Evolutionary conservation across 495 filamentous ascomycete genomes (phyloP).

Genomic region (Penicillium coprophilum): DNA sequence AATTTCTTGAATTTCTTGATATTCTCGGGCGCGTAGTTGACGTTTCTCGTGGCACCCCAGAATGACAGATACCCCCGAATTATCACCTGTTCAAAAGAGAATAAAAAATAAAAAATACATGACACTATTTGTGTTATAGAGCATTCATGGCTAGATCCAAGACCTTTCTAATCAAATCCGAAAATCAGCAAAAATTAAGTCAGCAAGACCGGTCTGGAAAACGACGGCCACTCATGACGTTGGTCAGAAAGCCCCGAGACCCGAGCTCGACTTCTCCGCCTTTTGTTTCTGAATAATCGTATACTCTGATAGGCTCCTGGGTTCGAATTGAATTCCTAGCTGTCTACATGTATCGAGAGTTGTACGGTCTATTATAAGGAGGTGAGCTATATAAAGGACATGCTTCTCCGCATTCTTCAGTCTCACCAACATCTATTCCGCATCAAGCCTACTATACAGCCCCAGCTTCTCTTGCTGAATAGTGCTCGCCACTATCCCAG

Average conservation of each 20-base stretch:
- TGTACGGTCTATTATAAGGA: background rate
- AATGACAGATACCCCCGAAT: constrained; percentile 10
- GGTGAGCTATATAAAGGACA: constrained; percentile 7
- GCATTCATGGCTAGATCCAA: background rate
- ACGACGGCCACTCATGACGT: constrained; percentile 26
- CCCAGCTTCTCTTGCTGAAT: background rate
- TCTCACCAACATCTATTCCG: background rate
- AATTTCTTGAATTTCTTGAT: too few species aligned
- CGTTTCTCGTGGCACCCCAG: constrained; percentile 1
- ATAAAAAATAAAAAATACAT: constrained; percentile 1
- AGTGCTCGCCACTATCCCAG: background rate
- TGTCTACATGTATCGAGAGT: too few species aligned
- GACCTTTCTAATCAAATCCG: background rate
- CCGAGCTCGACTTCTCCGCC: constrained; percentile 15
- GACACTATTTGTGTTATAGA: background rate
- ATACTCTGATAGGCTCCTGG: constrained; percentile 19
- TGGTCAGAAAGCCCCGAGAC: constrained; percentile 14
- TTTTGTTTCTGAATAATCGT: constrained; percentile 8
- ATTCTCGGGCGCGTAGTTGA: background rate
- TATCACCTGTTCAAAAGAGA: background rate
- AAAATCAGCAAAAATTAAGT: constrained; percentile 15
- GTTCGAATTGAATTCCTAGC: too few species aligned
- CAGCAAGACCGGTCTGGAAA: constrained; percentile 23
- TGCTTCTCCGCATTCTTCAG: background rate
- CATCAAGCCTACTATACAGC: background rate